phyloP scores from a whole-genome alignment of 805 yeast genomes.

The Candida caryicola region DNA sequence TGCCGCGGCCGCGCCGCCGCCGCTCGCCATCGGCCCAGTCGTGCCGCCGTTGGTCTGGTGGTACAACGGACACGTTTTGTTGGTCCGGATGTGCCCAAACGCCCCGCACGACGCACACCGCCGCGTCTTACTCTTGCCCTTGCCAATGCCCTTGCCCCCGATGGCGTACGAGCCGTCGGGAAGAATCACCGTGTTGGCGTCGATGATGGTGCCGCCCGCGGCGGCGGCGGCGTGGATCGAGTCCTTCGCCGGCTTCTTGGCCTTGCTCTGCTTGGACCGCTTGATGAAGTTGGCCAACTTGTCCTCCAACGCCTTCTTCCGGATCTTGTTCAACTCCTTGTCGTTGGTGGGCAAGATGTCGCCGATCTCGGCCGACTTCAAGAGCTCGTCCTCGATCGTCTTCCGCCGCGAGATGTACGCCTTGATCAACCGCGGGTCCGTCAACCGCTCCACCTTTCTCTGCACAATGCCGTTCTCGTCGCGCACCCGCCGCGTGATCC shows the following conservation, averaged over 20 bases:
- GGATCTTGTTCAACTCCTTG: constrained; percentile 75
- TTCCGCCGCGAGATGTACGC: constrained; percentile 77
- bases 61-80: constrained; percentile 85
- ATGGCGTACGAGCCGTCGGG: constrained; percentile 46
- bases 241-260: constrained; percentile 32
- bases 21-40: too few relatives aligned
- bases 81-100: constrained; percentile 90
- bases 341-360: constrained; percentile 77
- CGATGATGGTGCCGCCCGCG: constrained; percentile 41
- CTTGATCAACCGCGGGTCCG: constrained; percentile 82
- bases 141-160: constrained; percentile 69
- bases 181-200: constrained; percentile 41
- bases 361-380: constrained; percentile 63
- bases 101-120: constrained; percentile 95
- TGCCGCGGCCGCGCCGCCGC: too few relatives aligned
- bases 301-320: constrained; percentile 73
- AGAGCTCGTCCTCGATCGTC: constrained; percentile 52
- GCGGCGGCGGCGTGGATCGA: constrained; percentile 40
- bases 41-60: constrained; percentile 32
- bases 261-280: constrained; percentile 42
- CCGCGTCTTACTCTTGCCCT: constrained; percentile 70
- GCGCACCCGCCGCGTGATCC: constrained; percentile 72
- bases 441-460: constrained; percentile 70
- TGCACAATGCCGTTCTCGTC: constrained; percentile 87
- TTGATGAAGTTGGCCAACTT: constrained; percentile 80